A percentile compares a stretch with the other conserved stretches of the same genome.
Evolutionary conservation across 805 yeast species (phyloP).

Genomic region (Teunomyces stri): DNA sequence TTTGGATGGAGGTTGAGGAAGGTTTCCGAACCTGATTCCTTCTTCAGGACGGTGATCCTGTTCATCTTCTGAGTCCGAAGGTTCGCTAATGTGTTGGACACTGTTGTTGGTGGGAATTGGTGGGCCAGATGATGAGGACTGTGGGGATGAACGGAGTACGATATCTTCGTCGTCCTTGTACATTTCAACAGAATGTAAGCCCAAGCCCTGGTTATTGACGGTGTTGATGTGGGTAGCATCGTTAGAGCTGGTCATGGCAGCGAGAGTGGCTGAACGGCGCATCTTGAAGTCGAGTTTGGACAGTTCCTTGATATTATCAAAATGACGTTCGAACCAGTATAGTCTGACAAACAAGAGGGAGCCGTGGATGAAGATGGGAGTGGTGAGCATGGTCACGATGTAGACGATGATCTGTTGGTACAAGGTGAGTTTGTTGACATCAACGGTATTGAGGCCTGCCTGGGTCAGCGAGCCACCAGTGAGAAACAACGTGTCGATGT

Average conservation of each 20-base stretch:
- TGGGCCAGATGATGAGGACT: constrained; percentile 13
- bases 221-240: constrained; percentile 28
- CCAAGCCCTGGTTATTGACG: constrained; percentile 30
- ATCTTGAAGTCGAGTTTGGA: constrained; percentile 79
- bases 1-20: constrained; percentile 53
- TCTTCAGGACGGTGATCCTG: constrained; percentile 7
- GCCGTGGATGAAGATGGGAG: constrained; percentile 88
- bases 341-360: constrained; percentile 72
- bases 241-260: constrained; percentile 44
- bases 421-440: constrained; percentile 57
- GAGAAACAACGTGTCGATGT: constrained; percentile 78
- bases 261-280: constrained; percentile 76
- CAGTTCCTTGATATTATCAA: constrained; percentile 73
- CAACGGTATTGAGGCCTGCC: constrained; percentile 85
- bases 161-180: constrained; percentile 3
- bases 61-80: constrained; percentile 28
- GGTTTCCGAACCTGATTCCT: constrained; percentile 56
- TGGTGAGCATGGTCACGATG: constrained; percentile 60
- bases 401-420: constrained; percentile 82
- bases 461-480: constrained; percentile 81
- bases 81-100: constrained; percentile 39
- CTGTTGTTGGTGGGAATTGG: constrained; percentile 8
- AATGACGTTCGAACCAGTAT: constrained; percentile 85
- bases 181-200: constrained; percentile 12
- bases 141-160: constrained; percentile 9